A percentile compares a stretch with the other conserved stretches of the same genome.
These are phyloP conservation scores for Colletotrichum trifolii DNA, from an alignment of 2,329 filamentous ascomycete genomes.

Conservation along the genomic window DNA sequence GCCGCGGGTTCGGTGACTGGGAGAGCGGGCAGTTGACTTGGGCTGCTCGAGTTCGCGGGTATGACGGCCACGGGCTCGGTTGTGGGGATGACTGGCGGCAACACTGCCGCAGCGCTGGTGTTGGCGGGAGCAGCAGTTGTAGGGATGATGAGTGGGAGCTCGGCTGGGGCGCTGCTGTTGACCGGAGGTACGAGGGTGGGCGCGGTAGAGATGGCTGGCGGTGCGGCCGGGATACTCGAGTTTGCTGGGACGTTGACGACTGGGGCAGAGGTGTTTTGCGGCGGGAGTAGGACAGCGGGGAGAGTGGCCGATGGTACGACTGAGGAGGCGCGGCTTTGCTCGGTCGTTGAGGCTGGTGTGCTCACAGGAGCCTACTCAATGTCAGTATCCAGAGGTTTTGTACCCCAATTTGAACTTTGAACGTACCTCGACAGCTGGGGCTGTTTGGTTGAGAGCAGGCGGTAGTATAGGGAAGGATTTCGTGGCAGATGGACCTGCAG, in stretches of 20 bases:
- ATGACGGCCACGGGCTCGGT: background rate
- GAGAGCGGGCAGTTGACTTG: constrained; percentile 5
- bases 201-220: background rate
- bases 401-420: too few relatives aligned
- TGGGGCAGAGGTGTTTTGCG: constrained; percentile 2
- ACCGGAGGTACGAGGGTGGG: background rate
- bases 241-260: background rate
- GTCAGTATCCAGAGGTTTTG: background rate
- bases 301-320: constrained; percentile 31
- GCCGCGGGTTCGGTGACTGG: constrained; percentile 17
- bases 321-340: constrained; percentile 22
- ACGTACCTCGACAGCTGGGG: background rate
- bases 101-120: background rate
- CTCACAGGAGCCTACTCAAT: background rate
- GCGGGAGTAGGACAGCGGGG: constrained; percentile 1
- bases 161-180: constrained; percentile 1
- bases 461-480: constrained; percentile 5
- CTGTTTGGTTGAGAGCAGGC: constrained; percentile 19
- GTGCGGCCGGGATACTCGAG: background rate
- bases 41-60: constrained; percentile 1
- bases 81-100: background rate
- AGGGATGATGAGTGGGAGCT: background rate
- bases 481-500: background rate
- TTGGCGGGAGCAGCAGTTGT: background rate
- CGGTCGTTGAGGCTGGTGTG: background rate